phyloP scores from a whole-genome alignment of 1,139 yeast species.

The Diutina scorzettiae region DNA sequence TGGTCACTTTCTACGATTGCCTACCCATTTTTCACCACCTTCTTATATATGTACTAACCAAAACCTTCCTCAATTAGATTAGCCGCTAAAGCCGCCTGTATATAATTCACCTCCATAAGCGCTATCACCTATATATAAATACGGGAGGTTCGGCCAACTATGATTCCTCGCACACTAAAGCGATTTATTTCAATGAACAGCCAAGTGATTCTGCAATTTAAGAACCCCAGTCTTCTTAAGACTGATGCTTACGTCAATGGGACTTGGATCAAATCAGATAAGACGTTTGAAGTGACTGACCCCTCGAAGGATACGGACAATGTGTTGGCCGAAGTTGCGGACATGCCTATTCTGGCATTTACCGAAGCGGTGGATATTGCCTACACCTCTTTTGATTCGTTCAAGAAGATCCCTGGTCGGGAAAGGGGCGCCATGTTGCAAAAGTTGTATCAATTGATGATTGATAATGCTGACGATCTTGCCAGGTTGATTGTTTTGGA shows the following conservation, averaged over 20 bases:
- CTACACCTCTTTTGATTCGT: slow-evolving; percentile 43
- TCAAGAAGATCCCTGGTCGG: slow-evolving; percentile 48
- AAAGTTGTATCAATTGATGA: slow-evolving; percentile 44
- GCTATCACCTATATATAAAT: too few relatives aligned
- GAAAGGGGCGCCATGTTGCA: slow-evolving; percentile 58
- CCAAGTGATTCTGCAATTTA: background rate
- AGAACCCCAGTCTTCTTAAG: slow-evolving; percentile 43
- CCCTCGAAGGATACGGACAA: slow-evolving; percentile 54
- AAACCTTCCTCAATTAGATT: too few relatives aligned
- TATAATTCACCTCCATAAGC: background rate
- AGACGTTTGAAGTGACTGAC: slow-evolving; percentile 54
- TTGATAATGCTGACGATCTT: slow-evolving; percentile 59
- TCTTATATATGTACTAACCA: too few relatives aligned
- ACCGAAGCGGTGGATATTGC: slow-evolving; percentile 50
- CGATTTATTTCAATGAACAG: slow-evolving; percentile 4
- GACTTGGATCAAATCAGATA: slow-evolving; percentile 23
- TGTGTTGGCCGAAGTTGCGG: slow-evolving; percentile 10
- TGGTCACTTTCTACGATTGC: too few relatives aligned
- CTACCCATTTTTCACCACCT: too few relatives aligned
- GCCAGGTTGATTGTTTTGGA: slow-evolving; percentile 66
- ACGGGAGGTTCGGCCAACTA: background rate
- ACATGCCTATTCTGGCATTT: background rate
- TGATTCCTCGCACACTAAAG: background rate
- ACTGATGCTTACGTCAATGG: slow-evolving; percentile 59
- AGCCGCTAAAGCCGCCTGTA: background rate